Conservation (phyloP, 768 basidiomycete species). For the Leccinum variicolor region DNA sequence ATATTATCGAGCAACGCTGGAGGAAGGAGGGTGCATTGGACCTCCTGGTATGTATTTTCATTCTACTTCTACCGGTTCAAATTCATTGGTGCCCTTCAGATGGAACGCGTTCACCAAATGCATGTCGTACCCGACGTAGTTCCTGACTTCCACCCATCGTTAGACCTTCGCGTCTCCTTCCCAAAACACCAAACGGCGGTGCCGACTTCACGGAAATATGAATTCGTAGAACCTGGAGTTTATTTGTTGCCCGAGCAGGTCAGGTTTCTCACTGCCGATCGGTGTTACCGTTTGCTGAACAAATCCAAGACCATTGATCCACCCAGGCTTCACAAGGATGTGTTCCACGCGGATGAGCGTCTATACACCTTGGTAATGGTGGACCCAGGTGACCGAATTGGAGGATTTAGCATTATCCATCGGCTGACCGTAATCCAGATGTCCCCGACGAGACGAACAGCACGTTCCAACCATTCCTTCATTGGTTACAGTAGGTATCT, state of each 20-base stretch:
- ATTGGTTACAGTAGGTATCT: conserved; percentile 75
- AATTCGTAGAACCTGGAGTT: conserved; percentile 64
- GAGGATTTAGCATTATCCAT: not conserved
- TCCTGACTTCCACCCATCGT: conserved; percentile 61
- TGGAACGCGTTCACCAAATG: conserved; percentile 94
- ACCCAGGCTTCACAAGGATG: conserved; percentile 66
- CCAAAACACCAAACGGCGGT: conserved; percentile 29
- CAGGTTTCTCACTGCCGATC: conserved; percentile 11
- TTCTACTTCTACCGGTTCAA: not conserved
- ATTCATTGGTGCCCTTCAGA: conserved; percentile 42
- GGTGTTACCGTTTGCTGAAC: conserved; percentile 1
- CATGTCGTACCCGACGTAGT: conserved; percentile 85
- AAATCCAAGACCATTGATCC: conserved; percentile 54
- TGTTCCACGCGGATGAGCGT: conserved; percentile 77
- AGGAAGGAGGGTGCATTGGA: conserved; percentile 80
- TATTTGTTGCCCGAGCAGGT: conserved; percentile 71
- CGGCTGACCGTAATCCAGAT: conserved; percentile 45
- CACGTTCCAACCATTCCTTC: conserved; percentile 70
- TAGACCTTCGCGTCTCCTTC: conserved; percentile 71
- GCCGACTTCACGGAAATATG: conserved; percentile 21
- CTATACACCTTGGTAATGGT: conserved; percentile 88
- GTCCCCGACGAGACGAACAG: conserved; percentile 70
- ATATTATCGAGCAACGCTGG: conserved; percentile 83
- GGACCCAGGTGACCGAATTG: conserved; percentile 66
- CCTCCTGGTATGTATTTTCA: conserved; percentile 51